Percentiles rank a stretch among this genome's conserved stretches.
These are phyloP conservation scores for Penicillium concentricum DNA, from an alignment of 2,329 filamentous ascomycete species.

Conservation along the genomic window DNA sequence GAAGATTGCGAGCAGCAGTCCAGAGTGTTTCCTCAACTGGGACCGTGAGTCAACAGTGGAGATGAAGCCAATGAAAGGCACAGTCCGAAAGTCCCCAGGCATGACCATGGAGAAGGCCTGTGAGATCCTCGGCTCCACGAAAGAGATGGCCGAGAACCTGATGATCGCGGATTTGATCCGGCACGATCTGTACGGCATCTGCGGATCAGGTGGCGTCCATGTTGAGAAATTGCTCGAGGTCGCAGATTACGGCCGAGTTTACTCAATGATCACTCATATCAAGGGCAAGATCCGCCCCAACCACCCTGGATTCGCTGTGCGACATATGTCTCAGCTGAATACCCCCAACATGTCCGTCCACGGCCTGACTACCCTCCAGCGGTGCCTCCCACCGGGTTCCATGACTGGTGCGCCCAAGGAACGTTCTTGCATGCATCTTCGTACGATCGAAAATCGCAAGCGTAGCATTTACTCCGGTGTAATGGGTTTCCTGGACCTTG, in stretches of 20 bases:
- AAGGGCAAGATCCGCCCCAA: slow-evolving; percentile 56
- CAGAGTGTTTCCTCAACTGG: slow-evolving; percentile 83
- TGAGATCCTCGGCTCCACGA: slow-evolving; percentile 71
- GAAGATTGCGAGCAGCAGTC: slow-evolving; percentile 78
- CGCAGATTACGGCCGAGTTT: slow-evolving; percentile 88
- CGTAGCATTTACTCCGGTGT: slow-evolving; percentile 84
- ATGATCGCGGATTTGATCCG: slow-evolving; percentile 98
- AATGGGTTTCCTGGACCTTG: slow-evolving; percentile 83
- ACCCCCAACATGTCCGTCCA: slow-evolving; percentile 37
- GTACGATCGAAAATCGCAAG: slow-evolving; percentile 61
- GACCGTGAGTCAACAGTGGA: slow-evolving; percentile 47
- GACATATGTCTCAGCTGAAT: slow-evolving; percentile 30
- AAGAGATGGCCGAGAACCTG: slow-evolving; percentile 92
- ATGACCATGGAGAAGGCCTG: slow-evolving; percentile 73
- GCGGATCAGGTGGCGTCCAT: slow-evolving; percentile 68
- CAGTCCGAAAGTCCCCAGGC: slow-evolving; percentile 72
- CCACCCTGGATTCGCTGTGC: slow-evolving; percentile 32
- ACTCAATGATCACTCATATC: slow-evolving; percentile 86
- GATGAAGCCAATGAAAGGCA: slow-evolving; percentile 95
- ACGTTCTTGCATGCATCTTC: slow-evolving; percentile 80
- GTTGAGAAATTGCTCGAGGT: slow-evolving; percentile 80
- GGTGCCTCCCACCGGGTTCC: slow-evolving; percentile 80
- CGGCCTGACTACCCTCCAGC: slow-evolving; percentile 73
- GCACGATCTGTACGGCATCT: slow-evolving; percentile 85
- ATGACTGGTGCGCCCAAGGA: slow-evolving; percentile 98